Evolutionary conservation across 257 asterid species (phyloP), one percentile per base, ranked within the genome.

Genomic region (Solanum tarapatanum): DNA sequence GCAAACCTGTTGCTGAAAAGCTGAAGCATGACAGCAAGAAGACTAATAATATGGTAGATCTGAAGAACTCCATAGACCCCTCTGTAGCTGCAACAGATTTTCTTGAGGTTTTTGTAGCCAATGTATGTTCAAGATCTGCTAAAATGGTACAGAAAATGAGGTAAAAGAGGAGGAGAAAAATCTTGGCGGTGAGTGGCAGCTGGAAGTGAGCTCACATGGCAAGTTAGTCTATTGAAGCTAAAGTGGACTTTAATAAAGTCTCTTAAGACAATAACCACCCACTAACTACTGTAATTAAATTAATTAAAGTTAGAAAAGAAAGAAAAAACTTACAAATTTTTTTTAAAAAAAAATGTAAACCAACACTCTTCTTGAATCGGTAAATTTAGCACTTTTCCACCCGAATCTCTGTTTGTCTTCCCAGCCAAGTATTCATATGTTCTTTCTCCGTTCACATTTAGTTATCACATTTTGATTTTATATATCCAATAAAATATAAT

Each of bases 1-100:
- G 9, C 84, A 76, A 48, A 94, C 98, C 98, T 89, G 93, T 93
- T 13, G 98, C 86, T 80, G 93, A 86, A 88, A 93, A 94, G 88
- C 87, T 90, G 95, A 90, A 90, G 90, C 93, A 94, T 88, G 93
- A 92, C 48, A 93, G 75, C 90, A 91, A 90, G 87, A 94, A 87
- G 48, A 87, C 82, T 48, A 94, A 82, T 64, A 87, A 37, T 86
- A 90, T n/a, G 51, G 88, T 69, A 87, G 94, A 94, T 91, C 92
- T 90, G 82, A 89, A 86, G 82, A 84, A 75, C 21, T 76, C 93
- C 98, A 94, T 92, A 32, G 0, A 1, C 8, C 79, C 75, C 86
- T 83, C 90, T 83, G 24, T 89, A 77, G 21, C 62, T 69, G 80
- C 12, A 72, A 45, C 75, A 88, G 84, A 77, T 51, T 84, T 89